Percentiles rank a stretch among this genome's conserved stretches.
phyloP scores from a whole-genome alignment of 176 grass and related monocot species.

The Olyra latifolia region DNA sequence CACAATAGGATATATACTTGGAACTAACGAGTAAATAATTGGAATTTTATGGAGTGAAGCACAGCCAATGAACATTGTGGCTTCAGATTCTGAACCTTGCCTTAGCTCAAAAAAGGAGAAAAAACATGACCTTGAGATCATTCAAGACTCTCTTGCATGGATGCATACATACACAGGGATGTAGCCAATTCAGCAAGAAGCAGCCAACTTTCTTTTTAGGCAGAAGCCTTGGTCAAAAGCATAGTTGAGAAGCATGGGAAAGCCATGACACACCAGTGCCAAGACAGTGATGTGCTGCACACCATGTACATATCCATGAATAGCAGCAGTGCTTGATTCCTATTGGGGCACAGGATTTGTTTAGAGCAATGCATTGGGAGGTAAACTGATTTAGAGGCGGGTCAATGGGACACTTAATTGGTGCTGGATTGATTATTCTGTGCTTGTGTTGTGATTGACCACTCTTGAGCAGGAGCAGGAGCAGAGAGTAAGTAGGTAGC shows the following conservation, averaged over 20 bases:
- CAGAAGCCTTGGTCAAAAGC: constrained; percentile 17
- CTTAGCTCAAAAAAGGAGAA: too few relatives aligned
- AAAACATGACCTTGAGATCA: not conserved
- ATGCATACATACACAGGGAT: constrained; percentile 1
- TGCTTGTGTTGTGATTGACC: not conserved
- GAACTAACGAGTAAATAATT: not conserved
- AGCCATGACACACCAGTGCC: constrained; percentile 8
- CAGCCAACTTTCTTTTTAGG: not conserved
- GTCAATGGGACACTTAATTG: not conserved
- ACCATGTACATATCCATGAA: not conserved
- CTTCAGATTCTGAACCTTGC: not conserved
- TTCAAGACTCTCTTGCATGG: not conserved
- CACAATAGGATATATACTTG: not conserved
- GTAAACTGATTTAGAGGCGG: not conserved
- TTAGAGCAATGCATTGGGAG: not conserved
- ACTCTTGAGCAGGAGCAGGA: not conserved
- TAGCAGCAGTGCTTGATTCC: constrained; percentile 4
- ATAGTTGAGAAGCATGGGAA: constrained; percentile 38
- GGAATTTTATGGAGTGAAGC: not conserved
- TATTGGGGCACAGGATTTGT: not conserved
- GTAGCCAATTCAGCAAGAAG: not conserved
- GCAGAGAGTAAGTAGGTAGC: not conserved
- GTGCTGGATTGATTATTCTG: not conserved
- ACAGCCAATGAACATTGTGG: constrained; percentile 13
- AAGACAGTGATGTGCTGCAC: not conserved